Evolutionary conservation across 108 stramenopile species (phyloP), one percentile per base, ranked within the genome.

Genomic region (Pseudonitzschia multiseries): DNA sequence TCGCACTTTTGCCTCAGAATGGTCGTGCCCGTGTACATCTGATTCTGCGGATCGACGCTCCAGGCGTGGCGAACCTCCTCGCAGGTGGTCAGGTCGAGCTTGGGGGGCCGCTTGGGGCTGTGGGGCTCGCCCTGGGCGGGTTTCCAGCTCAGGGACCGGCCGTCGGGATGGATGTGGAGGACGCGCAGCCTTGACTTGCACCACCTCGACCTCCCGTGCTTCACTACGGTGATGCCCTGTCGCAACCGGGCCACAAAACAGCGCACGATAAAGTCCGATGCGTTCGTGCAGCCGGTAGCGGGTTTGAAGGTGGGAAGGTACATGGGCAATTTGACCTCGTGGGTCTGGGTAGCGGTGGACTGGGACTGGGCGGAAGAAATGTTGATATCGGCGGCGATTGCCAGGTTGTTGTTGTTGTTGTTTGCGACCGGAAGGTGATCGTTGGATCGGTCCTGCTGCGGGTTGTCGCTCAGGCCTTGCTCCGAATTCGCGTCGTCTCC

Each of bases 211-310:
- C 94, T 75, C 2, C 94, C 91, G 73, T 95, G 94, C 77, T 95
- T 95, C 29, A 95, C 94, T 15, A 95, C 94, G 0, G 91, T 95
- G 56, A 95, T 91, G 4, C 94, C 94, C 6, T 83, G 81, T 52
- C 94, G 78, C 48, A 95, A 69, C 8, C 94, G 79, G 12, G 94
- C 94, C 21, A 91, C 91, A 79, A 95, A 95, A 77, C 94, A 95
- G 2, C 94, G 91, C n/a, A 95, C 94, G 60, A 95, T 87, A 72
- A 95, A 95, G 73, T 95, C 94, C 12, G 87, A 88, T n/a, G 94
- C 94, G 65, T 95, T 95, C 57, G 94, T 95, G 77, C 94, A 95
- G 1, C 94, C 94, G 20, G 94, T 91, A 40, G 94, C 94, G 3
- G 94, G 94, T 68, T 91, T 92, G 81, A 95, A 95, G 33, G 87